Base-by-base conservation (phyloP, 371 early-diverging fungal genomes). In the Circinella minor region DNA sequence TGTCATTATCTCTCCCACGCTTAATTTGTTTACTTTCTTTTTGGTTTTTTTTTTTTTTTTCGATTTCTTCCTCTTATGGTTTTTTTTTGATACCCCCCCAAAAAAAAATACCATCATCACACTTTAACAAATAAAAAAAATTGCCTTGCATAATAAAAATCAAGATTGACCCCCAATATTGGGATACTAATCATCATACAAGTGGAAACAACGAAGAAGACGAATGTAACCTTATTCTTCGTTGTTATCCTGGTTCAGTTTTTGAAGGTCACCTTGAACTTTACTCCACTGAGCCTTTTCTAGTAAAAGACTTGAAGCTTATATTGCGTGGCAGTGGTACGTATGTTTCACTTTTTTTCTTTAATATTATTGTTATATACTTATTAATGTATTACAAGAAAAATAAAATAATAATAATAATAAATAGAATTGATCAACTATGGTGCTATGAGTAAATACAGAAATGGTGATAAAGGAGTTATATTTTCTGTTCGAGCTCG, bases 401-500 rank as follows among this genome's bases (percentile, higher is more conserved):
- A 27, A 27, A 27, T 27, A 27, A 27, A 27, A 27, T 27, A 27
- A 27, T 2, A 2, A 27, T 43, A 43, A 43, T 43, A 11, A n/a
- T 15, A 38, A 8, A 13, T 71, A 79, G 79, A 79, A 20, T 62
- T 60, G 9, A 70, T 79, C 18, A 68, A 76, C 51, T 51, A 66
- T 17, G 74, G 76, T 36, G 39, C 62, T 27, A 67, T 69, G 34
- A 65, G 69, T 1, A 66, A 66, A 43, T 66, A 51, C 15, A 18
- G 59, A 4, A 67, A 65, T 36, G 68, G 68, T 17, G 51, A 66
- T 15, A 73, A 71, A 2, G 77, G 73, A 18, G 67, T 70, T 7
- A 43, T 77, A 17, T 79, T 79, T 69, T 70, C 71, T 10, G 65
- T 79, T 14, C 66, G 70, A 11, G 75, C 80, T 15, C 38, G 68